Base-by-base conservation (phyloP, 2,329 filamentous ascomycete species). In the Tolypocladium pustulatum region DNA sequence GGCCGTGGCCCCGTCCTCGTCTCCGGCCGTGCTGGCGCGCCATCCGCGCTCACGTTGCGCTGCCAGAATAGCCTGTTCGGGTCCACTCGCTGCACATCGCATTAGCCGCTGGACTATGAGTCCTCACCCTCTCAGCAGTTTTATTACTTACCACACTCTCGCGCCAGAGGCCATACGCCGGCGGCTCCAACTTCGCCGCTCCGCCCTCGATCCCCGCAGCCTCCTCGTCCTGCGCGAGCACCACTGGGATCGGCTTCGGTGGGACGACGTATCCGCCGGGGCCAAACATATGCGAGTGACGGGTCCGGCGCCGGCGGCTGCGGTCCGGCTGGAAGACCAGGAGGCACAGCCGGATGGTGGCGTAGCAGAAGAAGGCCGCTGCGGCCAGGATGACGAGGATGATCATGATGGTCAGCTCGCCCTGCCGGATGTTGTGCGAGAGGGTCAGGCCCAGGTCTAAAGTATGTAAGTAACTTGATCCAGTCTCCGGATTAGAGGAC, bases 111-210 rank as follows among this genome's bases (percentile, higher is more conserved):
- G 15, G 25, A 8, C 30, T 13, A n/a, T 52, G 46, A 20, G 46
- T 30, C 25, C 43, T 17, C 13, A 22, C 17, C 4, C 25, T 41
- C n/a, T n/a, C n/a, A n/a, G n/a, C 34, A 22, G 20, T 2, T 8
- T 7, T 34, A 9, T 20, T 25, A 84, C 86, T 72, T 80, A 90
- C 87, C 72, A 94, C 89, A 67, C 88, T 93, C 71, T 87, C 86
- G 57, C 90, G 80, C 89, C 90, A 95, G 1, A 91, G 75, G 0
- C 91, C 91, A 68, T 96, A 96, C 2, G 90, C 90, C 0, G 92
- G 91, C 4, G 92, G 91, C 10, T 85, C 83, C 25, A 79, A 63
- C 65, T 85, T 85, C 49, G 75, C 74, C 0, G 80, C 74, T 60
- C 84, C 80, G 56, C 77, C 81, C 59, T 82, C 79, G 57, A 79